Evolutionary conservation across 2,329 filamentous ascomycete species (phyloP).

Genomic region (Beauveria rudraprayagi): DNA sequence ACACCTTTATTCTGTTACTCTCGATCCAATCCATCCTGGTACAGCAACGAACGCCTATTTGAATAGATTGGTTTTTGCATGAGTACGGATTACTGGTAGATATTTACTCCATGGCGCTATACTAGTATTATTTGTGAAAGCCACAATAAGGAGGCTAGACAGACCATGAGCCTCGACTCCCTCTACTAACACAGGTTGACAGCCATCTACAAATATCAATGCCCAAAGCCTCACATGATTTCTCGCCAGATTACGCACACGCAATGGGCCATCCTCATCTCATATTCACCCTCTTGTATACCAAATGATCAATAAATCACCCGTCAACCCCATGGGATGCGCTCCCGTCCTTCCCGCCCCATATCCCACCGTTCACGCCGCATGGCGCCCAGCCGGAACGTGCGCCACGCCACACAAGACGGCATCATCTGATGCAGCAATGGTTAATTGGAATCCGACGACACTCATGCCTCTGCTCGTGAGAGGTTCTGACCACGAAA

Average conservation of each 20-base stretch:
- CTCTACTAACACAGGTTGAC: not conserved
- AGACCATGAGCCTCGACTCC: not conserved
- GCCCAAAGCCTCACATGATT: not conserved
- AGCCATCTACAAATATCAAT: not conserved
- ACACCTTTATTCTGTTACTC: not conserved
- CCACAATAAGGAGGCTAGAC: not conserved
- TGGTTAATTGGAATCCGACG: not conserved
- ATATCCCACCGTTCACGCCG: conserved; percentile 9
- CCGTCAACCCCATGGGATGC: conserved; percentile 1
- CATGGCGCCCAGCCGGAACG: not conserved
- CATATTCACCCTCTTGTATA: not conserved
- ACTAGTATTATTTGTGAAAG: not conserved
- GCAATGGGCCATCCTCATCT: not conserved
- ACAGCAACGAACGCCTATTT: not conserved
- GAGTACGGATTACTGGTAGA: too few relatives aligned
- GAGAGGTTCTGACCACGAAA: too few relatives aligned
- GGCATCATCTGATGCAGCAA: not conserved
- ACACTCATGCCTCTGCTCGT: not conserved
- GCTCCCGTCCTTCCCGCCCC: conserved; percentile 6
- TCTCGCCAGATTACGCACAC: not conserved
- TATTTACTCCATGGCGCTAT: too few relatives aligned
- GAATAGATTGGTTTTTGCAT: too few relatives aligned
- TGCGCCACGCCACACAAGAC: conserved; percentile 2
- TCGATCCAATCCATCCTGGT: not conserved
- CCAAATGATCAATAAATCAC: not conserved